Evolutionary conservation across 108 stramenopile species (phyloP).

Genomic region (Nitzschia sp.): DNA sequence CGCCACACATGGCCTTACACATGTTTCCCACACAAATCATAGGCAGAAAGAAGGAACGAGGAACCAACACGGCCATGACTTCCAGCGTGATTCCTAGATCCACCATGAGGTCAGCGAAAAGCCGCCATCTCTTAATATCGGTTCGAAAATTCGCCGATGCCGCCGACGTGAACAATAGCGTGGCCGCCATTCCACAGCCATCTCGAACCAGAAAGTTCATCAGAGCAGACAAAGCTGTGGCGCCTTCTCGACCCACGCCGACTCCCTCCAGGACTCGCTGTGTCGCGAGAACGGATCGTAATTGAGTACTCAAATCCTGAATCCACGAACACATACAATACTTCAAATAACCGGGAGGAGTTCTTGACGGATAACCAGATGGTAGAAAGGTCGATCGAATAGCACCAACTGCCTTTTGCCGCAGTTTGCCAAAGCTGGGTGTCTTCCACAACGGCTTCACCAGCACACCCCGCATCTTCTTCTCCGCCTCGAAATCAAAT

Average conservation of each 20-base stretch:
- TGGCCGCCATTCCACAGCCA: slow-evolving; percentile 80
- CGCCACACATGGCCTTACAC: slow-evolving; percentile 85
- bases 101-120: slow-evolving; percentile 80
- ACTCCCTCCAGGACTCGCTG: slow-evolving; percentile 83
- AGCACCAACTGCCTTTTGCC: slow-evolving; percentile 28
- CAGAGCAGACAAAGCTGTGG: slow-evolving; percentile 76
- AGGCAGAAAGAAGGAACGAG: slow-evolving; percentile 66
- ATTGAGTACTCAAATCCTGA: slow-evolving; percentile 76
- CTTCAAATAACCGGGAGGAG: slow-evolving; percentile 64
- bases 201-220: slow-evolving; percentile 83
- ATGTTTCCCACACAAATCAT: slow-evolving; percentile 68
- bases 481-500: not conserved
- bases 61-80: slow-evolving; percentile 53
- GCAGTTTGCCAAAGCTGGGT: not conserved
- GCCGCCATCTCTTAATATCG: slow-evolving; percentile 80
- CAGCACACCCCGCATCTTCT: too few relatives aligned
- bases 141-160: slow-evolving; percentile 60
- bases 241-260: slow-evolving; percentile 76
- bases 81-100: slow-evolving; percentile 83
- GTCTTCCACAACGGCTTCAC: too few relatives aligned
- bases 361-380: slow-evolving; percentile 43
- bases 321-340: slow-evolving; percentile 66
- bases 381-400: slow-evolving; percentile 62
- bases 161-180: slow-evolving; percentile 71
- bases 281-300: slow-evolving; percentile 77